Evolutionary conservation across 108 stramenopile species (phyloP).

Genomic region (Nitzschia inconspicua): DNA sequence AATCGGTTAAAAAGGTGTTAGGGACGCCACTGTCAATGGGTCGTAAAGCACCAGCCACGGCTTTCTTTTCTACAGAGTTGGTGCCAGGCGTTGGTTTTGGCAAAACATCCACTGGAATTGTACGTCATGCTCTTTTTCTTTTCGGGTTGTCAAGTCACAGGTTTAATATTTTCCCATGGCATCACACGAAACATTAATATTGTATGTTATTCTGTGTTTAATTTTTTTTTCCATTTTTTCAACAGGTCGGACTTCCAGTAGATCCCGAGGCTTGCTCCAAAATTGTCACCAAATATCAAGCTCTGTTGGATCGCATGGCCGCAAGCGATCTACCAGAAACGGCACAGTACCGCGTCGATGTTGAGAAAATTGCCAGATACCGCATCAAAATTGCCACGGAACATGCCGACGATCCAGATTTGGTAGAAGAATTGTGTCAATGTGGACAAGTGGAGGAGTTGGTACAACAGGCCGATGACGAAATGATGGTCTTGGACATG

Average conservation of each 20-base stretch:
- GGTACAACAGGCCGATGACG: conserved; percentile 87
- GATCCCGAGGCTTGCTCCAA: conserved; percentile 84
- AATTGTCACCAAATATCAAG: conserved; percentile 77
- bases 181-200: not conserved
- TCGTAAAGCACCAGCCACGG: too few relatives aligned
- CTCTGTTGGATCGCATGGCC: conserved; percentile 78
- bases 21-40: not conserved
- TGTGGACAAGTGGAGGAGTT: conserved; percentile 92
- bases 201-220: not conserved
- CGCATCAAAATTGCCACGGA: conserved; percentile 69
- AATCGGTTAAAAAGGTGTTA: conserved; percentile 9
- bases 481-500: conserved; percentile 88
- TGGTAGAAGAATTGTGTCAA: conserved; percentile 80
- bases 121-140: conserved; percentile 38
- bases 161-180: not conserved
- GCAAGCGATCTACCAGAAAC: conserved; percentile 83
- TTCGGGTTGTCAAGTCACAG: too few relatives aligned
- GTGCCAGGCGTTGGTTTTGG: conserved; percentile 77
- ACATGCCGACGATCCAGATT: conserved; percentile 80
- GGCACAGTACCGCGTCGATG: conserved; percentile 81
- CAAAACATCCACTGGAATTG: conserved; percentile 89
- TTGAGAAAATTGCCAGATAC: conserved; percentile 74
- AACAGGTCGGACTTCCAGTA: conserved; percentile 78
- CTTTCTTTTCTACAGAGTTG: conserved; percentile 19
- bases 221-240: not conserved